Base-by-base conservation (phyloP, 257 asterid genomes). In the Solanum pinnatisectum region DNA sequence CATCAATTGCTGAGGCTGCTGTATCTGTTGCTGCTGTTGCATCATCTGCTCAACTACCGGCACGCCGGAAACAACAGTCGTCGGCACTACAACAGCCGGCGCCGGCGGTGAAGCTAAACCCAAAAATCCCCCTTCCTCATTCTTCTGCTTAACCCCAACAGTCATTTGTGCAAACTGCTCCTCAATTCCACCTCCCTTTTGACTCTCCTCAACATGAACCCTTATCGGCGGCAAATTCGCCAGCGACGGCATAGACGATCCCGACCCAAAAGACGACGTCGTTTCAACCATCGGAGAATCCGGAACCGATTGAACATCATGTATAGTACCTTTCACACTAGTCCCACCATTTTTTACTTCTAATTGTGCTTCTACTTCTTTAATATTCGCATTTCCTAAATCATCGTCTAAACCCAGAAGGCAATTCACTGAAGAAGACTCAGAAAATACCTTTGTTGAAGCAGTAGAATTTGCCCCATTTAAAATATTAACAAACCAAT, bases 201-300 rank as follows among this genome's bases (percentile, higher is more conserved):
- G 91, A 90, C 78, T 89, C 90, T 96, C 99, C 59, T 94, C 98
- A n/a, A 91, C 91, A 25, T 90, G 95, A 20, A 95, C 98, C 93
- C 89, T 94, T 65, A 95, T 93, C 87, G 96, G 98, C 7, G 98
- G 96, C 91, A 95, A 92, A 90, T 93, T 94, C n/a, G 90, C 93
- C 91, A 93, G 86, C 0, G 98, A 93, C 14, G 98, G 98, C 33
- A 96, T 90, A 44, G 98, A 94, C 6, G 98, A 94, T 2, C 94
- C 93, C 14, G 99, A 97, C 63, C 98, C 99, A 70, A 95, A 97
- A 42, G 99, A 95, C 89, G 99, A 96, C 52, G 92, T 72, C 30
- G 96, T 94, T 35, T 93, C 98, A 13, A 92, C 89, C 94, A 94
- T 94, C 9, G 98, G 99, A 4, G 98, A 97, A 92, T 94, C 98